These are phyloP conservation scores for Debaryomycetaceae sp. DNA, from an alignment of 1,139 yeast species.

Conservation along the genomic window DNA sequence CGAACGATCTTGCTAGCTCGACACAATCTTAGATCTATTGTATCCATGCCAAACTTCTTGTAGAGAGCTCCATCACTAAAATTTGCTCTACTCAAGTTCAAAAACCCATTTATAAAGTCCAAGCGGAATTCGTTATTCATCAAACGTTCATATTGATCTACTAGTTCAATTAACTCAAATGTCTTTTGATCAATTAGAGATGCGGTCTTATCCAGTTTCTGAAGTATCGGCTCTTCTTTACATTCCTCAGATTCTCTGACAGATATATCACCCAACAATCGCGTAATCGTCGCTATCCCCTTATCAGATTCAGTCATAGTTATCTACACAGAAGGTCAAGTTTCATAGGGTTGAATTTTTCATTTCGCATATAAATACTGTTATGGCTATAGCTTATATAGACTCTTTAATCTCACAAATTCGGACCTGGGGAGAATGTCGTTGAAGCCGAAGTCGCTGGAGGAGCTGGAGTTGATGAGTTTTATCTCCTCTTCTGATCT, in stretches of 20 bases:
- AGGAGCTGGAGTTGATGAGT: slow-evolving; percentile 31
- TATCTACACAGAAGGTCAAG: not conserved
- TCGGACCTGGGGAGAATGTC: slow-evolving; percentile 50
- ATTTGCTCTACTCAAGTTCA: slow-evolving; percentile 40
- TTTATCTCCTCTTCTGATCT: slow-evolving; percentile 35
- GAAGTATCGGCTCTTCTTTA: not conserved
- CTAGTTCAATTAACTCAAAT: slow-evolving; percentile 19
- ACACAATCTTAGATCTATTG: slow-evolving; percentile 29
- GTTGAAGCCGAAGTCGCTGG: slow-evolving; percentile 40
- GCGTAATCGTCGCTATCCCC: not conserved
- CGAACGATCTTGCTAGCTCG: slow-evolving; percentile 21
- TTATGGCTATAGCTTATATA: slow-evolving; percentile 30
- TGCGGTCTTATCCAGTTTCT: not conserved
- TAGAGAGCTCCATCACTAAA: slow-evolving; percentile 16
- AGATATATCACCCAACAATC: not conserved
- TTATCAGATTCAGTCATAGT: not conserved
- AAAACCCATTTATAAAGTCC: slow-evolving; percentile 27
- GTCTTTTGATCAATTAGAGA: slow-evolving; percentile 15
- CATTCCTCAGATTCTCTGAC: not conserved
- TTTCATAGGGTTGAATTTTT: not conserved
- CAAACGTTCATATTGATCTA: slow-evolving; percentile 28
- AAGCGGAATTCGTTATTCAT: slow-evolving; percentile 17
- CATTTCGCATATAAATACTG: not conserved
- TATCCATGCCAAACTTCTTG: slow-evolving; percentile 21
- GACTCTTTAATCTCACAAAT: slow-evolving; percentile 33